These are phyloP conservation scores for Fusarium napiforme DNA, from an alignment of 2,329 filamentous ascomycete genomes.

Conservation along the genomic window DNA sequence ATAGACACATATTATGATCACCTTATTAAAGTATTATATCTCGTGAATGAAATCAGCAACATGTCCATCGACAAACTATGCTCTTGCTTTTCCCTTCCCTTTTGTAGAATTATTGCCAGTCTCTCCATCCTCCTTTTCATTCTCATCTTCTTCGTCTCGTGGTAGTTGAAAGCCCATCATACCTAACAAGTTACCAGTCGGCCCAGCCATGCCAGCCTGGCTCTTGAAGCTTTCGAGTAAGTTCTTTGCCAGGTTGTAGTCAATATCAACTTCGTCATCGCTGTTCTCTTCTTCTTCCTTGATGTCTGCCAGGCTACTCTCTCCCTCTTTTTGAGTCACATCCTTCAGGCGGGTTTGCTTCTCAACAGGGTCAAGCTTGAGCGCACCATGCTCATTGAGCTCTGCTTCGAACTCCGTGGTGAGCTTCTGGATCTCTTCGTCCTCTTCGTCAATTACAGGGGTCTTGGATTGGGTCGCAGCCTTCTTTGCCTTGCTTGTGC, in stretches of 20 bases:
- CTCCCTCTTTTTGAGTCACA: constrained; percentile 37
- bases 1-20: constrained; percentile 19
- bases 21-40: neutral
- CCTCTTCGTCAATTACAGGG: constrained; percentile 59
- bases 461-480: neutral
- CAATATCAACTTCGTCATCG: constrained; percentile 75
- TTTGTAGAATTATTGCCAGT: constrained; percentile 2
- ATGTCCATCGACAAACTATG: neutral
- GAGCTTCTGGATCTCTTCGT: constrained; percentile 71
- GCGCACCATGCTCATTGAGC: constrained; percentile 73
- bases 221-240: constrained; percentile 92
- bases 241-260: constrained; percentile 90
- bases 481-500: neutral
- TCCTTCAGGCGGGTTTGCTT: constrained; percentile 47
- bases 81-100: constrained; percentile 12
- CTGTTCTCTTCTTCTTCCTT: constrained; percentile 60
- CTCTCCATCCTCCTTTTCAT: constrained; percentile 41
- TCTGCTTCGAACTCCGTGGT: constrained; percentile 78
- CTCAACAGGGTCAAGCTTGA: constrained; percentile 62
- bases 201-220: constrained; percentile 86
- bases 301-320: constrained; percentile 40
- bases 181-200: constrained; percentile 86
- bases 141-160: constrained; percentile 74
- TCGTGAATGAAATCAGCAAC: neutral
- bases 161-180: constrained; percentile 87